phyloP scores from a whole-genome alignment of 768 basidiomycete species.

The Agaricus bisporus region DNA sequence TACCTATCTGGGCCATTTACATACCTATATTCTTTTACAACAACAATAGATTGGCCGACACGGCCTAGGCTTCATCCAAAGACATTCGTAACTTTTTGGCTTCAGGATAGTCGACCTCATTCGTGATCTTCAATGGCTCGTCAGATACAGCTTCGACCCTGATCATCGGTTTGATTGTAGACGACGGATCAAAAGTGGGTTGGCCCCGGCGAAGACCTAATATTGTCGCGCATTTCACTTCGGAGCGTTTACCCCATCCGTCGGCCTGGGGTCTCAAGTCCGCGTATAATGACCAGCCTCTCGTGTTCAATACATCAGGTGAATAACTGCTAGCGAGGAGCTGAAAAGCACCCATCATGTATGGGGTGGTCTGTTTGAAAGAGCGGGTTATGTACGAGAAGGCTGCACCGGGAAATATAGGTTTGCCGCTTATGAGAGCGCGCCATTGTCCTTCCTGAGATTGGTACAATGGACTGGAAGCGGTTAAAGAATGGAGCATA shows the following conservation, averaged over 20 bases:
- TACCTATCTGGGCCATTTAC: constrained; percentile 10
- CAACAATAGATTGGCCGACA: constrained; percentile 31
- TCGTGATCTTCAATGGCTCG: constrained; percentile 10
- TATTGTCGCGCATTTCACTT: constrained; percentile 65
- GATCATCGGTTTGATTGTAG: not conserved
- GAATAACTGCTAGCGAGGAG: constrained; percentile 59
- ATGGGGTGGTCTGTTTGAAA: constrained; percentile 73
- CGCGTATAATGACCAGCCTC: constrained; percentile 76
- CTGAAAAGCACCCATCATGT: constrained; percentile 71
- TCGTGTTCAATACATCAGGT: constrained; percentile 50
- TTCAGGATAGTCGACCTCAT: constrained; percentile 20
- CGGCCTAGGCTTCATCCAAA: constrained; percentile 48
- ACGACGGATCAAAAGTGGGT: not conserved
- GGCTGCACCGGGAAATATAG: constrained; percentile 66
- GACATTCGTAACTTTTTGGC: constrained; percentile 39
- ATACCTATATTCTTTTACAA: too few species aligned
- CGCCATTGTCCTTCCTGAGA: constrained; percentile 71
- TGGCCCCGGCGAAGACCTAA: constrained; percentile 35
- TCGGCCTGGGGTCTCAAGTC: constrained; percentile 80
- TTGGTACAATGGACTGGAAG: constrained; percentile 71
- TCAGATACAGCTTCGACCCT: not conserved
- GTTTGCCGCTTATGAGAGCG: constrained; percentile 66
- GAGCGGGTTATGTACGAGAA: constrained; percentile 80
- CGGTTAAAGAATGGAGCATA: constrained; percentile 3
- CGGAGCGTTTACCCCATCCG: constrained; percentile 81